These are phyloP conservation scores for Mrakia blollopis DNA, from an alignment of 768 basidiomycete species.

Conservation along the genomic window DNA sequence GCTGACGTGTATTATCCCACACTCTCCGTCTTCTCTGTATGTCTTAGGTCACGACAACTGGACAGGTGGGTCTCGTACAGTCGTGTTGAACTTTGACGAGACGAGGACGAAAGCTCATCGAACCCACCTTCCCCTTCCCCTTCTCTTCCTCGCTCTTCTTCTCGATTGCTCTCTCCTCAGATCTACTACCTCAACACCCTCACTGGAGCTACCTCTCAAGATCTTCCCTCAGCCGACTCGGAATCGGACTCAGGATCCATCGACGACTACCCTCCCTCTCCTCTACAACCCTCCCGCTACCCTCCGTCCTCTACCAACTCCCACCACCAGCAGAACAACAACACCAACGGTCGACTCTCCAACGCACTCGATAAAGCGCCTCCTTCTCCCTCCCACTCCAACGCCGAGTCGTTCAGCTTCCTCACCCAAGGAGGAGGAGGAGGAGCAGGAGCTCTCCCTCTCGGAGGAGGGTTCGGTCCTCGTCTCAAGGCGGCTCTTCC, in stretches of 20 bases:
- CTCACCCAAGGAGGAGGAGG: constrained; percentile 72
- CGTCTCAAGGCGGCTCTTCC: constrained; percentile 37
- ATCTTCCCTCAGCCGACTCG: constrained; percentile 55
- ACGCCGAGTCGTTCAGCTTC: constrained; percentile 57
- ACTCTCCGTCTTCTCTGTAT: neutral
- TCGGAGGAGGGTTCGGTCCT: constrained; percentile 28
- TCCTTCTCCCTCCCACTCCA: constrained; percentile 32
- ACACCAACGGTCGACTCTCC: neutral
- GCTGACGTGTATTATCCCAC: neutral
- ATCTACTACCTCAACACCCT: constrained; percentile 89
- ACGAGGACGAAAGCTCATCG: neutral
- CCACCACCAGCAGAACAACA: constrained; percentile 6
- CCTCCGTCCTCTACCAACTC: neutral
- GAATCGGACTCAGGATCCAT: constrained; percentile 47
- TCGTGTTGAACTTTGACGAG: neutral
- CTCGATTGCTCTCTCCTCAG: constrained; percentile 47
- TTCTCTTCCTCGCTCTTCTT: neutral
- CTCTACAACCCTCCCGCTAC: constrained; percentile 20
- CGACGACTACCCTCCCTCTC: constrained; percentile 34
- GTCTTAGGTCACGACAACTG: constrained; percentile 59
- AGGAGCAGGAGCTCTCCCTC: constrained; percentile 81
- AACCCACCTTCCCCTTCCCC: neutral
- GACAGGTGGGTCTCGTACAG: constrained; percentile 55
- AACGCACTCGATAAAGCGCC: constrained; percentile 49
- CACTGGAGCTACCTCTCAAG: constrained; percentile 58